Base-by-base conservation (phyloP, 768 basidiomycete species). In the Suillus ampliporus region DNA sequence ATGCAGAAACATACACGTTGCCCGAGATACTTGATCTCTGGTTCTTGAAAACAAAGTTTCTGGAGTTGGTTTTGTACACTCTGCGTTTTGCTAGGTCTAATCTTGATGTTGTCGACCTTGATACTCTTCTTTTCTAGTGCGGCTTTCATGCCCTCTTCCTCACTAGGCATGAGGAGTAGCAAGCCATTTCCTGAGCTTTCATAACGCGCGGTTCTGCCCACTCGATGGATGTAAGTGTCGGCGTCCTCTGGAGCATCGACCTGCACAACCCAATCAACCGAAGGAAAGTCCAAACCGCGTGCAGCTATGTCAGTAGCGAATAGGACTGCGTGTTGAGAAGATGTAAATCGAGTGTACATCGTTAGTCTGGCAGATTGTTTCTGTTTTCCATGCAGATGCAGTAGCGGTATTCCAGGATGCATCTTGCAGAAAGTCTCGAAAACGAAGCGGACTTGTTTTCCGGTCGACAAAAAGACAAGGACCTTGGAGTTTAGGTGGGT, bases 231-330 rank as follows among this genome's bases (percentile, higher is more conserved):
- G 74, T 99, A 98, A 13, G 95, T 99, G 53, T 97, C 95, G 6
- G 91, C 94, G 70, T 99, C 97, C 77, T 99, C 97, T 0, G 97
- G 97, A 3, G 93, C 94, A 74, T 99, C 97, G 14, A 95, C 79
- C 73, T 99, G 97, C 34, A 99, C 72, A 2, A 99, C 97, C 97
- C 97, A 99, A 75, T 97, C 94, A 23, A 99, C 89, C 0, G 92
- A 85, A 5, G 97, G 97, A 77, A 99, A 99, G 77, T 99, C 97
- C 61, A 99, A 81, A 1, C 97, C 97, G 62, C 97, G 89, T 5
- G 97, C 94, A 40, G 97, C 97, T 63, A 99, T 90, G 72, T 99
- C 97, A 13, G 97, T 99, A 19, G 96, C 95, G 69, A 99, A 90
- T 23, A 99, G 82, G 7, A 97, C 86, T 2, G 95, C 90, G 67